Base-by-base conservation (phyloP, 192 early-diverging fungal species). In the Umbelopsis vinacea region DNA sequence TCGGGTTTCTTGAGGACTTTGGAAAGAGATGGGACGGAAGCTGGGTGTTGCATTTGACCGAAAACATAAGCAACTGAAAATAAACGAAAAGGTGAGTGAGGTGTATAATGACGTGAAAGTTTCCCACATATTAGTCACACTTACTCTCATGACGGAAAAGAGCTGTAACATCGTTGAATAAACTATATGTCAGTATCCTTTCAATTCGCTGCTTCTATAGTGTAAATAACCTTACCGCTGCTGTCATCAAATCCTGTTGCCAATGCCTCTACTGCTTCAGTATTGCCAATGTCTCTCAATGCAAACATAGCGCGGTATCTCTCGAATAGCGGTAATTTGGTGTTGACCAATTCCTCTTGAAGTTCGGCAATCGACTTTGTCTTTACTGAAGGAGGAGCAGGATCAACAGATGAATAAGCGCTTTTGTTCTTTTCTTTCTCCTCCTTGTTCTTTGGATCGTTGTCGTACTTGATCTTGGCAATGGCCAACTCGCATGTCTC, bases 291-390 rank as follows among this genome's bases (percentile, higher is more conserved):
- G 70, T 99, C 95, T 53, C 96, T 87, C 67, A 96, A 79, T 17
- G 95, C 90, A 89, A 98, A 97, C 95, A 98, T 96, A 52, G 94
- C 93, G 26, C 93, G 88, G 81, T 97, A 98, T 43, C 96, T 89
- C 78, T 94, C 89, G 84, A 97, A 99, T 67, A 99, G 80, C 4
- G 93, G 84, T 21, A 89, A 82, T 35, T 85, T 78, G 29, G 89
- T 77, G 68, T 97, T 86, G 38, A 93, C 73, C 70, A 97, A 83
- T 24, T 86, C 83, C 9, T 46, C 72, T 35, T 88, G 76, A 37
- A 99, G 75, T 72, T 94, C 91, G 46, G 78, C 68, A 12, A 92
- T 89, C 0, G 90, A 87, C 72, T 87, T 77, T 10, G 83, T 87
- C 9, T 85, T 84, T 0, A 80, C 80, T 7, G 82, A 84, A 40